These are phyloP conservation scores for Trichoderma endophyticum DNA, from an alignment of 2,329 filamentous ascomycete species.

Conservation along the genomic window DNA sequence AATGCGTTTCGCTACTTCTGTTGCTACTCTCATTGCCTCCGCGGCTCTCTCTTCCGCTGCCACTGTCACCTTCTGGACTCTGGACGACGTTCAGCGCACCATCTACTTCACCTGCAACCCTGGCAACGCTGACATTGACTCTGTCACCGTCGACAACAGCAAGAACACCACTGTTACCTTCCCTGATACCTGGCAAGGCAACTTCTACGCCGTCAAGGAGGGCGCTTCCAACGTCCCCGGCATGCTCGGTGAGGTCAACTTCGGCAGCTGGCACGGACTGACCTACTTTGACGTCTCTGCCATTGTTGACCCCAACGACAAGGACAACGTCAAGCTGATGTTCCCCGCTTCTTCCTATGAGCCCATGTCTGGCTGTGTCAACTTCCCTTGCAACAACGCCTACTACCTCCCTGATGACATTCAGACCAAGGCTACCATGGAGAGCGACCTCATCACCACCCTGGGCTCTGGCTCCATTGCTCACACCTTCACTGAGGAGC, in stretches of 20 bases:
- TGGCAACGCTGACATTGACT: slow-evolving; percentile 34
- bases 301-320: slow-evolving; percentile 51
- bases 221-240: slow-evolving; percentile 43
- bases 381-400: slow-evolving; percentile 51
- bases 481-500: slow-evolving; percentile 22
- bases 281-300: slow-evolving; percentile 60
- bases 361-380: slow-evolving; percentile 49
- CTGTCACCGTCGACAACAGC: slow-evolving; percentile 40
- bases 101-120: slow-evolving; percentile 49
- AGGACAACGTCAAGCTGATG: slow-evolving; percentile 53
- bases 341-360: slow-evolving; percentile 40
- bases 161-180: slow-evolving; percentile 41
- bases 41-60: slow-evolving; percentile 43
- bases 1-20: slow-evolving; percentile 52
- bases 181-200: slow-evolving; percentile 46
- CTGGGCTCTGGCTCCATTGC: slow-evolving; percentile 39
- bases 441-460: slow-evolving; percentile 50
- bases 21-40: slow-evolving; percentile 43
- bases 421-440: slow-evolving; percentile 51
- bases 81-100: slow-evolving; percentile 49
- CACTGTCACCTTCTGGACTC: slow-evolving; percentile 58
- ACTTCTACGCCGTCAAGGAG: slow-evolving; percentile 49
- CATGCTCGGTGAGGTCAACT: slow-evolving; percentile 53
- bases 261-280: slow-evolving; percentile 45
- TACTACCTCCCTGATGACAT: slow-evolving; percentile 55